Conservation (phyloP, 441 rosid genomes). For the Metrosideros polymorpha region DNA sequence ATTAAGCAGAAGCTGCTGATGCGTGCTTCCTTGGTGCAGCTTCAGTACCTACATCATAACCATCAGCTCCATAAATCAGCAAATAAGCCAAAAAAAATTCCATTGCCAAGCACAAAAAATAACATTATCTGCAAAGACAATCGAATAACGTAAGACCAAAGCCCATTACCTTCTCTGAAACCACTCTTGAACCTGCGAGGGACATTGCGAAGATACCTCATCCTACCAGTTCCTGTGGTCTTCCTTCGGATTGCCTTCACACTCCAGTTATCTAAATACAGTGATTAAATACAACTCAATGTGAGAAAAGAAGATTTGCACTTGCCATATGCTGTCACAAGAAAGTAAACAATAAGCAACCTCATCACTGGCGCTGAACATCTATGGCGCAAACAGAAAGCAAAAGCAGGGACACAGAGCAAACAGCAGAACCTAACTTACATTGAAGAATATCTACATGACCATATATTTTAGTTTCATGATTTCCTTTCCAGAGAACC, state of each 20-base stretch:
- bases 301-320: neutral
- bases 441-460: neutral
- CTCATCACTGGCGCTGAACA: neutral
- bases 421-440: neutral
- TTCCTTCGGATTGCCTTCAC: slow-evolving; percentile 9
- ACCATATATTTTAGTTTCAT: neutral
- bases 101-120: neutral
- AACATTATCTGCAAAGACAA: neutral
- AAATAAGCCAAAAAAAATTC: neutral
- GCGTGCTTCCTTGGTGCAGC: neutral
- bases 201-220: slow-evolving; percentile 12
- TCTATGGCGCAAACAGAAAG: neutral
- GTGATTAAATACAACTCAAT: neutral
- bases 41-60: neutral
- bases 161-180: slow-evolving; percentile 4
- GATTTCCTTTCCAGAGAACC: neutral
- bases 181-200: slow-evolving; percentile 9
- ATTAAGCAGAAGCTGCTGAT: neutral
- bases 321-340: neutral
- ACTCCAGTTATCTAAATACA: slow-evolving; percentile 3
- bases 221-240: slow-evolving; percentile 7
- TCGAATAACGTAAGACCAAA: neutral
- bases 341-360: neutral
- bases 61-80: neutral
- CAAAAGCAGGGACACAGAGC: neutral